Conservation (phyloP, 306 rosid genomes). For the Hylodesmum podocarpum region DNA sequence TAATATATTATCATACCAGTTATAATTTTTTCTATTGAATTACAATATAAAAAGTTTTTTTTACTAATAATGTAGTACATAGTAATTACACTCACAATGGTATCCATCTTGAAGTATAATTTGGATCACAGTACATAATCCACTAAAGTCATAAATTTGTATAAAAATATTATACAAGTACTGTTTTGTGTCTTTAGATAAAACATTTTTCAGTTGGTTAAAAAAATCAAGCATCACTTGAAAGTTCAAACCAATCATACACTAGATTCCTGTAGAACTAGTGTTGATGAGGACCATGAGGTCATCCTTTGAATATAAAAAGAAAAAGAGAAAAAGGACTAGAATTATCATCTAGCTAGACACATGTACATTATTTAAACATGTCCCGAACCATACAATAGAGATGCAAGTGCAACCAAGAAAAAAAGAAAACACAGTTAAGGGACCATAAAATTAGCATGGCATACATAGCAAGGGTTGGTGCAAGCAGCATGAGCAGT, state of each 20-base stretch:
- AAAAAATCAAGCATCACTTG: neutral
- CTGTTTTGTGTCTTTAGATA: neutral
- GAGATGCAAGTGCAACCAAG: constrained; percentile 1
- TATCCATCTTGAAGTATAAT: too few relatives aligned
- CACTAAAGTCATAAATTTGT: too few relatives aligned
- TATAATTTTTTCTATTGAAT: too few relatives aligned
- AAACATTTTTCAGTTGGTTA: constrained; percentile 6
- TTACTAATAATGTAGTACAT: too few relatives aligned
- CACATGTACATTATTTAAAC: constrained; percentile 32
- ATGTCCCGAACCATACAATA: constrained; percentile 14
- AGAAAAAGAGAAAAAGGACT: neutral
- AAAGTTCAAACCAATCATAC: neutral
- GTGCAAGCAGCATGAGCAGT: constrained; percentile 32
- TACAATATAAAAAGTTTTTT: too few relatives aligned
- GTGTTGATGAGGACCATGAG: neutral
- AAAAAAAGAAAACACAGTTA: neutral
- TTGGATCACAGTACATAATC: too few relatives aligned
- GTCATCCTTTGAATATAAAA: neutral
- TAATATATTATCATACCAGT: too few relatives aligned
- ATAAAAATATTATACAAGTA: neutral
- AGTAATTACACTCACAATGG: too few relatives aligned
- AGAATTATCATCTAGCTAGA: neutral
- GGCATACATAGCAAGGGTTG: constrained; percentile 35
- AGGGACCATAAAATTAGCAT: constrained; percentile 29
- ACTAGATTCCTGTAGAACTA: constrained; percentile 10